phyloP scores from a whole-genome alignment of 352 stramenopile species.

The Phytophthora citrophthora region DNA sequence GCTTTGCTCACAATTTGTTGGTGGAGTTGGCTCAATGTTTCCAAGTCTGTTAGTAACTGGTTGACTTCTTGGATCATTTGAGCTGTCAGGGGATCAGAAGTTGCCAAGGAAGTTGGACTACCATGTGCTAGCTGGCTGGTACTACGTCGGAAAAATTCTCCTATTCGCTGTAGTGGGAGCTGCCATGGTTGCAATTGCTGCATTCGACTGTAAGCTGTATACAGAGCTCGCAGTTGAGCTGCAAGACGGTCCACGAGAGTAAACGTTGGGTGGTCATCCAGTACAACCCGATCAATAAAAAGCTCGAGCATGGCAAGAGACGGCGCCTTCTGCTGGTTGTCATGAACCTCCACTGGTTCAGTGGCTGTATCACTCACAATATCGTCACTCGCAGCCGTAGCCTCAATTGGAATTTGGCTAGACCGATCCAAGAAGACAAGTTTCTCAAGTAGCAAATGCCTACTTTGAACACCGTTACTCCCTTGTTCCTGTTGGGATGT shows the following conservation, averaged over 20 bases:
- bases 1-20: slow-evolving; percentile 58
- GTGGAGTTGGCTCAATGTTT: slow-evolving; percentile 58
- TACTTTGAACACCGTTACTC: background rate
- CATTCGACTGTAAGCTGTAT: slow-evolving; percentile 57
- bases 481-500: background rate
- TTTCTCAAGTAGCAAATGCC: slow-evolving; percentile 10
- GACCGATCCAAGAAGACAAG: slow-evolving; percentile 8
- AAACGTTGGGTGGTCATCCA: slow-evolving; percentile 83
- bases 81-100: slow-evolving; percentile 16
- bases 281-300: slow-evolving; percentile 57
- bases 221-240: slow-evolving; percentile 64
- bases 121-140: slow-evolving; percentile 9
- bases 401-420: background rate
- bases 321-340: background rate
- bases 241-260: slow-evolving; percentile 66
- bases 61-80: slow-evolving; percentile 43
- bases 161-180: slow-evolving; percentile 48
- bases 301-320: slow-evolving; percentile 53
- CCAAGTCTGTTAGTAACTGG: slow-evolving; percentile 45
- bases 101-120: background rate
- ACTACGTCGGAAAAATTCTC: slow-evolving; percentile 44
- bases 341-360: background rate
- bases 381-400: background rate
- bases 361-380: background rate
- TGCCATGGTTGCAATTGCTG: slow-evolving; percentile 62